Base-by-base conservation (phyloP, 2,329 filamentous ascomycete species). In the Paracoccidioides brasiliensis region DNA sequence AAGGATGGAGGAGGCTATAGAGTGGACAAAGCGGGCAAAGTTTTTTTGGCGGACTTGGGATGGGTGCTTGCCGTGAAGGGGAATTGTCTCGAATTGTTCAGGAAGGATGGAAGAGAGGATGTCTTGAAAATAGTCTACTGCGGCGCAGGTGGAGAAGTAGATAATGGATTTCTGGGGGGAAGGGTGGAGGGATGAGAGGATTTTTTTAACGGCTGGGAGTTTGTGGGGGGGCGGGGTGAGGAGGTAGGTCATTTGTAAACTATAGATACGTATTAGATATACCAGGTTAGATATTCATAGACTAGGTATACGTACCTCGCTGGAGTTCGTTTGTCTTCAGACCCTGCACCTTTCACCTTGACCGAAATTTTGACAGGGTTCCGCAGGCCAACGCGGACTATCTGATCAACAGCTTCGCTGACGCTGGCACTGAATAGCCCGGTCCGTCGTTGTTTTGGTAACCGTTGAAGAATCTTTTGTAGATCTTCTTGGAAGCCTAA, bases 281-380 rank as follows among this genome's bases (percentile, higher is more conserved):
- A 42, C 42, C 38, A 33, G 2, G 4, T 5, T 46, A 30, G 15
- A 30, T 38, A 10, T 6, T n/a, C 42, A 40, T 10, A n/a, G 6
- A 22, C 28, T 46, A 28, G 3, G 3, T n/a, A 42, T 46, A 40
- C 59, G 56, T 62, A 74, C 72, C 72, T 93, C 40, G 90, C 89
- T 6, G 93, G 93, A 0, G 90, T 97, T 60, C 85, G 83, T 66
- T 90, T 86, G 68, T 97, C 91, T 60, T 91, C 83, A 1, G 80
- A 80, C 22, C 86, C 88, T 22, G 71, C 82, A 66, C 81, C 83
- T 71, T 90, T 93, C 54, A 98, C 93, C 64, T 91, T 93, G 53
- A 97, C 93, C 9, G 88, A 85, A 58, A 98, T 89, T 66, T 94
- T 94, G 64, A 96, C 90, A 0, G 93, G 93, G 70, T 98, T 97